Conservation (phyloP, 495 filamentous ascomycete species). For the Diplogelasinospora grovesii region DNA sequence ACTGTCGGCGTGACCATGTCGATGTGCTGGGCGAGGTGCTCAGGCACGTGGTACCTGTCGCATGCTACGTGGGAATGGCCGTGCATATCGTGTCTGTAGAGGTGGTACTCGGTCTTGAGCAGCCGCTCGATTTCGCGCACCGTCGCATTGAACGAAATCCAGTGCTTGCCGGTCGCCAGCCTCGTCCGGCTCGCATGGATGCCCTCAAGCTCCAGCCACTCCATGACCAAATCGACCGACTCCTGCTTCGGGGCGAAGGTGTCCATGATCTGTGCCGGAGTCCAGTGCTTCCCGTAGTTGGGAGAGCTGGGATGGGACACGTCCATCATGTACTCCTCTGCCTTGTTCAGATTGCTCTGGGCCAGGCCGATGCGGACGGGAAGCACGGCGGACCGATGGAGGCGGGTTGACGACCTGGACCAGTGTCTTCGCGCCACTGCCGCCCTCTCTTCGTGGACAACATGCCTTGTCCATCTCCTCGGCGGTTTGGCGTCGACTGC, state of each 20-base stretch:
- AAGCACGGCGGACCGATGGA: no score
- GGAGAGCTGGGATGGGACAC: conserved; percentile 51
- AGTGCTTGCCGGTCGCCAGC: conserved; percentile 12
- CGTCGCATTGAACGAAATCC: conserved; percentile 48
- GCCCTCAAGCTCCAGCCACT: conserved; percentile 45
- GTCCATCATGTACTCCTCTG: conserved; percentile 17
- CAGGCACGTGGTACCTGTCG: conserved; percentile 43
- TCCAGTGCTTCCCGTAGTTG: conserved; percentile 48
- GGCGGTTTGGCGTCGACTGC: no score
- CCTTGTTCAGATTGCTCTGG: conserved; percentile 12
- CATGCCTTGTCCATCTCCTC: no score
- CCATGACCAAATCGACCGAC: background rate
- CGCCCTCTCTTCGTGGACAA: no score
- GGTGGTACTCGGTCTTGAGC: conserved; percentile 48
- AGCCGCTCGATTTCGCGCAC: conserved; percentile 45
- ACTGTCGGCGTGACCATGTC: conserved; percentile 52
- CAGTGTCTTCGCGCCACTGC: no score
- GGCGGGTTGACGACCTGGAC: no score
- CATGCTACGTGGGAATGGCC: conserved; percentile 11
- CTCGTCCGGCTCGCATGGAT: conserved; percentile 28
- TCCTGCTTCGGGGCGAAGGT: conserved; percentile 26
- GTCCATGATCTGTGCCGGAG: conserved; percentile 37
- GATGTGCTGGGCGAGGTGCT: conserved; percentile 42
- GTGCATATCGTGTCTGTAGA: conserved; percentile 33
- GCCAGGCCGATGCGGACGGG: conserved; percentile 17